Base-by-base conservation (phyloP, 768 basidiomycete genomes). In the Boletus patriciae region DNA sequence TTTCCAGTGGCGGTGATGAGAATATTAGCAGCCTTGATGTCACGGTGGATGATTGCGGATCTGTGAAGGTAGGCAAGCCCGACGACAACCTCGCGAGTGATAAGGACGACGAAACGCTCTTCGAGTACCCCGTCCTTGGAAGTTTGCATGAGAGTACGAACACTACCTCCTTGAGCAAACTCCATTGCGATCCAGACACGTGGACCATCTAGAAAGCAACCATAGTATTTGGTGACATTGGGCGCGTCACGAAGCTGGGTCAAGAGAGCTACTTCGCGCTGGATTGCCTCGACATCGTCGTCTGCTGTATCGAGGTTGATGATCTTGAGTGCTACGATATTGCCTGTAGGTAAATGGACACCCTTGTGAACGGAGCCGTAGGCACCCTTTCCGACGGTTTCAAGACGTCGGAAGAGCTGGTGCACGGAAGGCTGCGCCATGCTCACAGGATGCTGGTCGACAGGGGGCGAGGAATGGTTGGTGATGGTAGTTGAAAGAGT, bases 131-230 rank as follows among this genome's bases (percentile, higher is more conserved):
- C 84, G 57, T 84, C 83, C 60, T 79, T 84, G 60, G 85, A 84
- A 0, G 92, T 88, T 71, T 97, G 94, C 87, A 97, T 94, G 63
- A 99, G 79, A 3, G 93, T 90, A 45, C 92, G 79, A 7, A 98
- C 92, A 68, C 92, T 95, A 8, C 97, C 97, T 6, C 96, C 96
- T 60, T 94, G 87, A 9, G 97, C 97, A 65, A 87, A 87, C 71
- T 99, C 97, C 97, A 99, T 99, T 37, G 88, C 92, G 63, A 99
- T 98, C 95, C 97, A 99, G 11, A 99, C 93, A 47, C 92, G 90
- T 29, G 94, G 91, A 0, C 94, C 95, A 68, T 96, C 90, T 69
- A 97, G 82, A 74, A 91, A 88, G 75, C 94, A 97, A n/a, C 94
- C 96, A 73, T 87, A 97, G 77, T 99, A 99, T 66, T 92, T 84